Base-by-base conservation (phyloP, 306 rosid species). In the Trifolium subterraneum region DNA sequence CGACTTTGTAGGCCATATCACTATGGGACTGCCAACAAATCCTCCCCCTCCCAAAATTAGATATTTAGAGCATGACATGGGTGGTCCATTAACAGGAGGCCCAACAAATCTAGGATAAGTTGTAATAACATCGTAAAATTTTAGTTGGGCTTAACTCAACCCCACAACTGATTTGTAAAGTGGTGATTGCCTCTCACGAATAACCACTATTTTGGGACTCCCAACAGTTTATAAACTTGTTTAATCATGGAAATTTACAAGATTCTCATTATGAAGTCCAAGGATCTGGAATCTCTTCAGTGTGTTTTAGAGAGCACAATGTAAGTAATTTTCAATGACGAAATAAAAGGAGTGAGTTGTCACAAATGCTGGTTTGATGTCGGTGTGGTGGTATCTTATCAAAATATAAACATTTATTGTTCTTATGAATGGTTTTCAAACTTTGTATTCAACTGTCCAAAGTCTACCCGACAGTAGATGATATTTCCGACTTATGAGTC, bases 331-430 rank as follows among this genome's bases (percentile, higher is more conserved):
- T 27, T 19, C 23, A n/a, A 51, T 61, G 61, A 80, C 33, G 38
- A 73, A 68, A 68, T 74, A 55, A 41, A 41, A 60, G 68, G 52
- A 19, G 51, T 64, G 25, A 20, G 13, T 75, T 80, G 77, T 74
- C 67, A 62, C 72, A 68, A 50, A 80, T 61, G 44, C 45, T 27
- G n/a, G 72, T 51, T 41, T 74, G 62, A 39, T 39, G 7, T 42
- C 25, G 0, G 4, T 73, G 65, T 74, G 77, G 63, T 41, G 56
- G 64, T 50, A 35, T 62, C 76, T 42, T 50, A 27, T 19, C 51
- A 73, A 68, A 39, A 39, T 70, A 54, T 18, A 67, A 52, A 61
- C 60, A 36, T 38, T 56, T 71, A 42, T 63, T 39, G 23, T 42
- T 74, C 15, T 69, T 7, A 27, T 29, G 68, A 62, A 63, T 64